Evolutionary conservation across 805 yeast genomes (phyloP), one percentile per base, ranked within the genome.

Genomic region (Saccharomycopsis sp.): DNA sequence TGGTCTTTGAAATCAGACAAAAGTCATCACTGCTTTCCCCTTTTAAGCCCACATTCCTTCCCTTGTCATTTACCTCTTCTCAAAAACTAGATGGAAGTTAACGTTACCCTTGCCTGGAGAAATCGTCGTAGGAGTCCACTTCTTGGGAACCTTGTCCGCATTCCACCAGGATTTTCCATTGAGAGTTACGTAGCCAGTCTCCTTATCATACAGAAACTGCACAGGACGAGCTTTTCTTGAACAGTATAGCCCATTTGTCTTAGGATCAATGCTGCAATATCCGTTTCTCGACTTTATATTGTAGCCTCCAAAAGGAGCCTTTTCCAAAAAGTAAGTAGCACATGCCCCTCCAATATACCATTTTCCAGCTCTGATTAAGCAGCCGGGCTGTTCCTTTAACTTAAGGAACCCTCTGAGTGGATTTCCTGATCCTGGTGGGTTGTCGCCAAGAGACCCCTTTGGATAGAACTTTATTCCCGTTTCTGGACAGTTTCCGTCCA

Each of bases 311-410:
- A 82, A 82, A 37, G 79, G 79, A 34, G 86, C 81, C 56, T 82
- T 77, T 34, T 70, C 66, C 24, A 87, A 64, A 24, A 76, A 76
- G 71, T 77, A 91, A 3, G 86, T 82, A 2, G 97, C 98, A 70
- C 97, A 92, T 0, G 94, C 82, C 1, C 97, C 97, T 47, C 73
- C 68, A 2, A 79, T 68, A 71, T 85, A 89, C 94, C 96, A 91
- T 63, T 82, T 79, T 2, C 99, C 99, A 66, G 82, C 87, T 60
- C 87, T 81, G 66, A 91, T 92, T 59, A 92, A 73, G 71, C 97
- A 89, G 8, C 96, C 97, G 2, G 70, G 62, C 58, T 84, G 79
- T 48, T 73, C 79, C 18, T 76, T 67, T 14, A 82, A 71, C 55
- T 73, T 77, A 51, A 88, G 66, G 64, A 70, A 75, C 1, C 89